phyloP scores from a whole-genome alignment of 2,329 filamentous ascomycete genomes.

The Coleophoma cylindrospora region DNA sequence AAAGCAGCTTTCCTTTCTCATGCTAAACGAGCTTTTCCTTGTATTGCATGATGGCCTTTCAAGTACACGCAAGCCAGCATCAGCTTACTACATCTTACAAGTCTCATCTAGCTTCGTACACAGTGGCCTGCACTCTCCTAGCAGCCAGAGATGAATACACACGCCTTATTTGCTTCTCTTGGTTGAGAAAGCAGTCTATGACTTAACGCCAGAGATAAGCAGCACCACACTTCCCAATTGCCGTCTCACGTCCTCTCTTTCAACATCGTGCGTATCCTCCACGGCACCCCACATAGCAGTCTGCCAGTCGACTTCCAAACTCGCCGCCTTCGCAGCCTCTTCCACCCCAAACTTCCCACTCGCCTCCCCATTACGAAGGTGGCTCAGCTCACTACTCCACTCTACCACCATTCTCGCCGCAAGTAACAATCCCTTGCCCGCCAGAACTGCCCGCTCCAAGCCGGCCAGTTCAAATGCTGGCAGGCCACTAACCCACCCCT shows the following conservation, averaged over 20 bases:
- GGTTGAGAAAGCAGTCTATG: no score
- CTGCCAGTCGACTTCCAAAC: constrained; percentile 86
- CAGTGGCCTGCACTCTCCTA: no score
- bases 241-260: constrained; percentile 80
- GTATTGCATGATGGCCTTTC: no score
- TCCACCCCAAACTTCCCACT: constrained; percentile 66
- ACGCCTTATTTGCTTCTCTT: no score
- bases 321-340: constrained; percentile 73
- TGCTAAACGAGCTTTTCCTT: no score
- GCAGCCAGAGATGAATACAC: no score
- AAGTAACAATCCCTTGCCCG: constrained; percentile 80
- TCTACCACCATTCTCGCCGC: constrained; percentile 74
- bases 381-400: constrained; percentile 73
- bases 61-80: no score
- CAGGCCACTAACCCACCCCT: constrained; percentile 70
- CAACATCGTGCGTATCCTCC: constrained; percentile 93
- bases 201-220: constrained; percentile 58
- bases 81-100: no score
- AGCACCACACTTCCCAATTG: constrained; percentile 86
- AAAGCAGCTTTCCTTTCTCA: no score
- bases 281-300: constrained; percentile 91
- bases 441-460: constrained; percentile 76
- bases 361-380: constrained; percentile 32
- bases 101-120: no score
- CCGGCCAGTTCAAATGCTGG: constrained; percentile 79